These are phyloP conservation scores for Sclerotinia glacialis DNA, from an alignment of 2,329 filamentous ascomycete species.

Conservation along the genomic window DNA sequence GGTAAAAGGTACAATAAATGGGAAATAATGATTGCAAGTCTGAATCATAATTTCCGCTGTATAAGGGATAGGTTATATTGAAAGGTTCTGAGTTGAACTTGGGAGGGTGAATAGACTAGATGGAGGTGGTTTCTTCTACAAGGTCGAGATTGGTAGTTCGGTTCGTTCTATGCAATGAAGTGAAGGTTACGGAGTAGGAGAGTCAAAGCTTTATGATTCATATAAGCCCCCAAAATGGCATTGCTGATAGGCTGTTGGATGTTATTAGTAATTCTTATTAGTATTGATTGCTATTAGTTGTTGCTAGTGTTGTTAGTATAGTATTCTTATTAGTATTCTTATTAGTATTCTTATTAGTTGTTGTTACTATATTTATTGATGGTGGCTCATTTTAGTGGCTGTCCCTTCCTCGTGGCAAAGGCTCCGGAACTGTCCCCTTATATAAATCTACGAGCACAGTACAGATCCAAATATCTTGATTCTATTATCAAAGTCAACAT, in stretches of 20 bases:
- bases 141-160: background rate
- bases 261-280: no score
- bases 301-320: background rate
- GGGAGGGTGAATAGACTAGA: background rate
- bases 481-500: background rate
- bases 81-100: background rate
- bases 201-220: background rate
- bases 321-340: no score
- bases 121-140: background rate
- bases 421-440: no score
- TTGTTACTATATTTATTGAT: background rate
- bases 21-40: constrained; percentile 2
- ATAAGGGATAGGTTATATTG: background rate
- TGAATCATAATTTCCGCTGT: constrained; percentile 6
- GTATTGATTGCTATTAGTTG: no score
- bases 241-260: background rate
- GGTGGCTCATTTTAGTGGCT: background rate
- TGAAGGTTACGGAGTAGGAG: no score
- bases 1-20: background rate
- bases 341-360: no score
- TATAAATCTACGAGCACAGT: no score
- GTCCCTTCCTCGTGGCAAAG: background rate
- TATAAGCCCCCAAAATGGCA: background rate
- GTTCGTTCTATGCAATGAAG: no score
- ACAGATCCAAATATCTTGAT: no score